Evolutionary conservation across 495 filamentous ascomycete species (phyloP).

Genomic region (Geoglossum glabrum): DNA sequence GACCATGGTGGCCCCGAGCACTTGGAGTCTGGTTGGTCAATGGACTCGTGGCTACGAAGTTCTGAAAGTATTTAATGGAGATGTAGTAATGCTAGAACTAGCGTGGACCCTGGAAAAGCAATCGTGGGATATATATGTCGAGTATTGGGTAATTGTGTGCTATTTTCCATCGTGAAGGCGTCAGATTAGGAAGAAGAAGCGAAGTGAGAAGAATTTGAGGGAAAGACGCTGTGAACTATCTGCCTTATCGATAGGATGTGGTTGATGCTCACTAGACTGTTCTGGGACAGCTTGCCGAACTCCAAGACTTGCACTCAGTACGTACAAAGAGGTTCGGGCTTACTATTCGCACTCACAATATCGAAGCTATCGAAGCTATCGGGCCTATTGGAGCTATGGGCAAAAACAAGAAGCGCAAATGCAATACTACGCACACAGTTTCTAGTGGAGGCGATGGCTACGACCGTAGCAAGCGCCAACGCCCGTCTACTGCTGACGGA

Average conservation of each 20-base stretch:
- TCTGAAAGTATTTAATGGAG: background rate
- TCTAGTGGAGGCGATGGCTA: background rate
- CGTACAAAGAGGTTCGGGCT: too few relatives aligned
- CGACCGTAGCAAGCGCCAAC: background rate
- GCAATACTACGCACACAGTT: background rate
- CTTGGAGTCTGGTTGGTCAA: background rate
- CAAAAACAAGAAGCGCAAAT: constrained; percentile 1
- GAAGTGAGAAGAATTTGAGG: too few relatives aligned
- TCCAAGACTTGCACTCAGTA: background rate
- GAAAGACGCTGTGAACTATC: too few relatives aligned
- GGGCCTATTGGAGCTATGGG: background rate
- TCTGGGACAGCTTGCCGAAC: background rate
- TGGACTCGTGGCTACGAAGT: background rate
- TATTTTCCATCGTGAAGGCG: too few relatives aligned
- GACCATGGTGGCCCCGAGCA: background rate
- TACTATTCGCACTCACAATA: background rate
- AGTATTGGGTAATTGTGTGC: too few relatives aligned
- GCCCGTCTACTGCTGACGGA: background rate
- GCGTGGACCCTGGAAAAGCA: background rate
- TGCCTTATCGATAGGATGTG: too few relatives aligned
- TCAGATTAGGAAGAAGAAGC: too few relatives aligned
- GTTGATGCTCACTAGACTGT: background rate
- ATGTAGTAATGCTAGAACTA: background rate
- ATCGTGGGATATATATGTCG: too few relatives aligned
- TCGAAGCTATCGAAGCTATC: too few relatives aligned